Evolutionary conservation across 768 basidiomycete species (phyloP).

Genomic region (Termitomyces sp.): DNA sequence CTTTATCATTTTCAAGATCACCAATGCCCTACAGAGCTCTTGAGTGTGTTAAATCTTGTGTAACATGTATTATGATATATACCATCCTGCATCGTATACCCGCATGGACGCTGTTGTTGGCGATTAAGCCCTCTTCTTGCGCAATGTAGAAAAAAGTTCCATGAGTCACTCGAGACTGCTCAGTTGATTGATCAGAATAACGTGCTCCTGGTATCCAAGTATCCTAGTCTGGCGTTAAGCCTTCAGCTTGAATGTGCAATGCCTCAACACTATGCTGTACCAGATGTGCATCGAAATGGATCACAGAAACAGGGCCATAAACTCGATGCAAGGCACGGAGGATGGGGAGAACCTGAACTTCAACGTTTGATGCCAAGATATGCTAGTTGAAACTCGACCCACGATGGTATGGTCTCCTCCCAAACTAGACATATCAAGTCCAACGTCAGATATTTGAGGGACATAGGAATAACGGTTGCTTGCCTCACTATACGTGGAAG

Average conservation of each 20-base stretch:
- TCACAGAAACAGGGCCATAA: slow-evolving; percentile 78
- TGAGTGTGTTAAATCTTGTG: slow-evolving; percentile 24
- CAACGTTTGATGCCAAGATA: not conserved
- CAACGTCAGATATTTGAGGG: not conserved
- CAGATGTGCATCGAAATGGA: slow-evolving; percentile 74
- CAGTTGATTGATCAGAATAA: slow-evolving; percentile 54
- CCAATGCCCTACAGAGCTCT: slow-evolving; percentile 39
- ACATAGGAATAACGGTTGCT: not conserved
- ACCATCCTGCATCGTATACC: slow-evolving; percentile 77
- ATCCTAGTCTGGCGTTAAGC: slow-evolving; percentile 34
- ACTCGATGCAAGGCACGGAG: slow-evolving; percentile 72
- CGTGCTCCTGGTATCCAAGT: slow-evolving; percentile 43
- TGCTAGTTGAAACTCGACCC: slow-evolving; percentile 5
- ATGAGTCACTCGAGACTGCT: slow-evolving; percentile 70
- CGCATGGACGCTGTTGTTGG: slow-evolving; percentile 77
- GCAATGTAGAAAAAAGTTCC: slow-evolving; percentile 87
- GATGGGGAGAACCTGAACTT: slow-evolving; percentile 64
- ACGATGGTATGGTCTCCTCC: slow-evolving; percentile 91
- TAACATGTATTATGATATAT: slow-evolving; percentile 14
- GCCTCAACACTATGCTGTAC: slow-evolving; percentile 20
- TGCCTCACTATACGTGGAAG: slow-evolving; percentile 75
- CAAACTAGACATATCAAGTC: slow-evolving; percentile 34
- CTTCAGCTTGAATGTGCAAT: slow-evolving; percentile 10
- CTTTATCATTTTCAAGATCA: slow-evolving; percentile 65
- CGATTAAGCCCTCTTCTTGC: slow-evolving; percentile 69